Evolutionary conservation across 140 eudicot species (phyloP).

Genomic region (Artemisia princeps): DNA sequence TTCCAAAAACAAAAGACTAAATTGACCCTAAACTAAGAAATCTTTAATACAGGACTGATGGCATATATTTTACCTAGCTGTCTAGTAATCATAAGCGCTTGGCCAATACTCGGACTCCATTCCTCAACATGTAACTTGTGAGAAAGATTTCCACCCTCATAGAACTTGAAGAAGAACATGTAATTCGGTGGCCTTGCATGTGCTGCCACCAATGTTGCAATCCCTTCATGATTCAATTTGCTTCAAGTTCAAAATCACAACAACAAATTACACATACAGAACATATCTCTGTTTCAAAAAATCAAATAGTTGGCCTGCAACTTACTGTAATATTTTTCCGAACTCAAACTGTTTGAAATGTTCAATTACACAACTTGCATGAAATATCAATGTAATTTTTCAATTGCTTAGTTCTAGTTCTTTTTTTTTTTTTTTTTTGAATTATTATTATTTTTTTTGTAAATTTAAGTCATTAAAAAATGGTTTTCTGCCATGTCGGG

Average conservation of each 20-base stretch:
- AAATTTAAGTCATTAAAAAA: too few relatives aligned
- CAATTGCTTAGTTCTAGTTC: too few relatives aligned
- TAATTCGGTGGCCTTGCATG: slow-evolving; percentile 90
- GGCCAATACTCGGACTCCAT: slow-evolving; percentile 60
- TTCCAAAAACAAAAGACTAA: too few relatives aligned
- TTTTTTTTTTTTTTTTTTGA: too few relatives aligned
- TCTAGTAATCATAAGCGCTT: slow-evolving; percentile 39
- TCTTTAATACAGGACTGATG: not conserved
- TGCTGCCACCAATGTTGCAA: slow-evolving; percentile 71
- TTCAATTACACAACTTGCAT: not conserved
- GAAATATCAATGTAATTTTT: too few relatives aligned
- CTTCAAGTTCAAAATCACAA: slow-evolving; percentile 35
- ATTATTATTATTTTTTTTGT: too few relatives aligned
- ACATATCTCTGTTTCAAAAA: not conserved
- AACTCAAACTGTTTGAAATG: not conserved
- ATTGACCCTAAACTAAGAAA: too few relatives aligned
- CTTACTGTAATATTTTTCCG: not conserved
- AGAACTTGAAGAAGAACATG: slow-evolving; percentile 77
- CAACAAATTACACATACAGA: slow-evolving; percentile 14
- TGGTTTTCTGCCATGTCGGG: too few relatives aligned
- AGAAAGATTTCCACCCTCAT: slow-evolving; percentile 69
- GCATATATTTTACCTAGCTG: slow-evolving; percentile 52
- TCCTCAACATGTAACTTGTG: slow-evolving; percentile 80
- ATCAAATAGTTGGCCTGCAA: slow-evolving; percentile 21
- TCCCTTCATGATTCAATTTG: slow-evolving; percentile 80